Conservation (phyloP, 768 basidiomycete genomes). For the Lentinula boryana region DNA sequence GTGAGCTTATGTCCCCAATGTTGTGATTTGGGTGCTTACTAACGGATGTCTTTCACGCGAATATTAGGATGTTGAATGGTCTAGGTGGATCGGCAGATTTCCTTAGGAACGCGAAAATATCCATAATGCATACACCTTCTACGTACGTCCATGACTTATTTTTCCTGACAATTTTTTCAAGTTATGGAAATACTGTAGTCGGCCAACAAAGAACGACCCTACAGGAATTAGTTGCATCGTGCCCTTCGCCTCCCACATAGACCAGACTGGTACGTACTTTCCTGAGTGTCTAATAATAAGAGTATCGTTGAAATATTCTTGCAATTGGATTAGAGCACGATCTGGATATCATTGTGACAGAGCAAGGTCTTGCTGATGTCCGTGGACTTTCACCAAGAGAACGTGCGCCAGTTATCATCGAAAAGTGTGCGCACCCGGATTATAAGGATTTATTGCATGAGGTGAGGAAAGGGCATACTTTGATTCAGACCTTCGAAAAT, state of each 20-base stretch:
- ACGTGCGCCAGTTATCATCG: slow-evolving; percentile 38
- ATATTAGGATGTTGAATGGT: slow-evolving; percentile 38
- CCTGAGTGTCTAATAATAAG: not conserved
- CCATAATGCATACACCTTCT: slow-evolving; percentile 46
- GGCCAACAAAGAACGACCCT: slow-evolving; percentile 41
- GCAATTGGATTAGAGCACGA: slow-evolving; percentile 31
- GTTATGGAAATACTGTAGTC: slow-evolving; percentile 14
- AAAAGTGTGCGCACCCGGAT: slow-evolving; percentile 43
- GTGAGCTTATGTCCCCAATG: slow-evolving; percentile 7
- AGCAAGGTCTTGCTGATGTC: slow-evolving; percentile 43
- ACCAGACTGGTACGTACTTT: slow-evolving; percentile 36
- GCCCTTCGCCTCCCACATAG: slow-evolving; percentile 40
- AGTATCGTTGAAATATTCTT: not conserved
- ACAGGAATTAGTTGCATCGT: slow-evolving; percentile 46
- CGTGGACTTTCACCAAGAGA: slow-evolving; percentile 41
- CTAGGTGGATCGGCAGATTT: slow-evolving; percentile 45
- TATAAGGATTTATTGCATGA: slow-evolving; percentile 35
- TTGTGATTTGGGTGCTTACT: not conserved
- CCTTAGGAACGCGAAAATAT: slow-evolving; percentile 41
- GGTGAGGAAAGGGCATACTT: slow-evolving; percentile 15
- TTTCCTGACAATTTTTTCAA: no score
- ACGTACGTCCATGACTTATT: slow-evolving; percentile 19
- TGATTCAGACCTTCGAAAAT: not conserved
- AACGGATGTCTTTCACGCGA: no score
- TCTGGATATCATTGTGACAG: slow-evolving; percentile 40